phyloP scores from a whole-genome alignment of 352 stramenopile genomes.

The Thalassiosira exigua region DNA sequence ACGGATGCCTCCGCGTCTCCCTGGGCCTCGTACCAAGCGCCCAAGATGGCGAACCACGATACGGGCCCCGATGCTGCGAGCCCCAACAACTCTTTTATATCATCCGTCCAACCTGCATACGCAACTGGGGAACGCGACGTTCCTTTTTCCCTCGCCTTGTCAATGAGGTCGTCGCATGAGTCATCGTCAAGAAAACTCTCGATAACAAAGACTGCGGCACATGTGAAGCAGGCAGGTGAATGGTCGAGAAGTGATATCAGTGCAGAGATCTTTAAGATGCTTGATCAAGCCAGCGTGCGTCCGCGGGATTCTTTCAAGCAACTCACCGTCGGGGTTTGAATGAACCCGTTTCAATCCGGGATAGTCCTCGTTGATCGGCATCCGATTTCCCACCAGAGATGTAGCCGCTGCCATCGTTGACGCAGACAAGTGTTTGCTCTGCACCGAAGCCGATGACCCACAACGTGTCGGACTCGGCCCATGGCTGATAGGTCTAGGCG shows the following conservation, averaged over 20 bases:
- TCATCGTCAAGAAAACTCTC: constrained; percentile 62
- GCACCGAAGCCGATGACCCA: too few relatives aligned
- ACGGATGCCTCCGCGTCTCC: constrained; percentile 42
- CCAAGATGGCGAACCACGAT: constrained; percentile 71
- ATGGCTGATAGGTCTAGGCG: too few relatives aligned
- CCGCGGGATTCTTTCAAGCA: too few relatives aligned
- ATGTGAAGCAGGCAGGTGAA: too few relatives aligned
- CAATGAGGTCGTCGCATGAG: constrained; percentile 68
- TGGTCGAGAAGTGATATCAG: too few relatives aligned
- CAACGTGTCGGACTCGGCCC: too few relatives aligned
- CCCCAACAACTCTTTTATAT: constrained; percentile 78
- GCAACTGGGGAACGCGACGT: constrained; percentile 73
- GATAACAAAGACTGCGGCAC: constrained; percentile 79
- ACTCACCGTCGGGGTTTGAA: constrained; percentile 72
- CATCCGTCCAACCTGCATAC: constrained; percentile 83
- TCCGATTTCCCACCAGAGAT: constrained; percentile 44
- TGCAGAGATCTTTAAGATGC: too few relatives aligned
- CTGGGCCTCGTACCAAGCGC: constrained; percentile 69
- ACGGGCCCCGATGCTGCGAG: constrained; percentile 75
- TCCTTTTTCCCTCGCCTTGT: constrained; percentile 55
- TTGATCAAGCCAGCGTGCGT: too few relatives aligned
- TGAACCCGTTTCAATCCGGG: constrained; percentile 63
- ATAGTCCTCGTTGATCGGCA: constrained; percentile 69
- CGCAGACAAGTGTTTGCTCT: too few relatives aligned
- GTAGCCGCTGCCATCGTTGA: too few relatives aligned